A percentile compares a stretch with the other conserved stretches of the same genome.
phyloP scores from a whole-genome alignment of 352 stramenopile genomes.

The Phytopythium vexans region DNA sequence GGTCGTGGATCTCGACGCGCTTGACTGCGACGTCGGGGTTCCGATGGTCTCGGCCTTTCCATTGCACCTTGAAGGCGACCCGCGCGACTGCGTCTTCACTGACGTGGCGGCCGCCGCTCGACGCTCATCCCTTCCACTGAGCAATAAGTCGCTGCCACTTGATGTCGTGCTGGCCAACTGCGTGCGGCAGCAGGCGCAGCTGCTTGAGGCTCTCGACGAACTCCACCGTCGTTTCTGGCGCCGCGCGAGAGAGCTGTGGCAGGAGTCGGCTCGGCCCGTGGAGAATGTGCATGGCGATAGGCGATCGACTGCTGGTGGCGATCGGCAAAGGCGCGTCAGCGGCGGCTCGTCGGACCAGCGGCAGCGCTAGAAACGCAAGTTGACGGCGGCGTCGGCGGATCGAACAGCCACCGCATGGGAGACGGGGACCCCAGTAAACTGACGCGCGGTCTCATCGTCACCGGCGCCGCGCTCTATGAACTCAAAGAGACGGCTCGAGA shows the following conservation, averaged over 20 bases:
- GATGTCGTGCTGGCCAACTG: constrained; percentile 31
- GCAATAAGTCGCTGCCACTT: not conserved
- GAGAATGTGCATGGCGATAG: too few relatives aligned
- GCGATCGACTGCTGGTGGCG: too few relatives aligned
- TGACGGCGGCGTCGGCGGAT: too few relatives aligned
- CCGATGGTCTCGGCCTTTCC: not conserved
- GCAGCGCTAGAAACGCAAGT: too few relatives aligned
- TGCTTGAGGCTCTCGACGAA: constrained; percentile 26
- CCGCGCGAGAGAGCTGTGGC: constrained; percentile 20
- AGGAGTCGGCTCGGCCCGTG: constrained; percentile 2
- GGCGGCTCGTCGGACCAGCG: too few relatives aligned
- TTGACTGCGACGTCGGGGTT: not conserved
- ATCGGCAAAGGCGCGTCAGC: too few relatives aligned
- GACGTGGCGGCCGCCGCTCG: not conserved
- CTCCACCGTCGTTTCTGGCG: constrained; percentile 34
- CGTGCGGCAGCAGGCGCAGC: constrained; percentile 21
- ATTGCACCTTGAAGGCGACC: not conserved
- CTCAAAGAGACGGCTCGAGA: too few relatives aligned
- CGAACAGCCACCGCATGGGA: too few relatives aligned
- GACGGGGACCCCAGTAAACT: too few relatives aligned
- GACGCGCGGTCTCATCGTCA: too few relatives aligned
- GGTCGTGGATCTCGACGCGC: not conserved
- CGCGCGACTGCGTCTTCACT: not conserved
- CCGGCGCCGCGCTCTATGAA: too few relatives aligned
- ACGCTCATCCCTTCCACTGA: not conserved